Evolutionary conservation across 1,284 basidiomycete species (phyloP).

Genomic region (Pterula multifida): DNA sequence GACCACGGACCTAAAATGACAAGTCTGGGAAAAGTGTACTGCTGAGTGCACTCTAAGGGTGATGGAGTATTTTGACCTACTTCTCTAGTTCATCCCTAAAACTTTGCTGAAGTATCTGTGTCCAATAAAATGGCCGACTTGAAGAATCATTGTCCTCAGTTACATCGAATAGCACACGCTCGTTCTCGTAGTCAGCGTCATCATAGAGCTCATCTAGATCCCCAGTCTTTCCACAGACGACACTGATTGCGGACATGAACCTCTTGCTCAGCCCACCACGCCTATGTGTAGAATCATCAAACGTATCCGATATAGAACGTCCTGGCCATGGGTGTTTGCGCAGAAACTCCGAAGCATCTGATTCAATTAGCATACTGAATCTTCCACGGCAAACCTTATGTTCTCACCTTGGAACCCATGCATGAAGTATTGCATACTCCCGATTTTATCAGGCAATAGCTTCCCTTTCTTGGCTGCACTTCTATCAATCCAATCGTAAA

Average conservation of each 20-base stretch:
- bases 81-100: slow-evolving; percentile 86
- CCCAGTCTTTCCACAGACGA: slow-evolving; percentile 73
- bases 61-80: slow-evolving; percentile 23
- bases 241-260: slow-evolving; percentile 51
- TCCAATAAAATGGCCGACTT: slow-evolving; percentile 68
- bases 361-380: not conserved
- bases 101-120: slow-evolving; percentile 57
- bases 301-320: slow-evolving; percentile 70
- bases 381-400: not conserved
- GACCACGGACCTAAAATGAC: slow-evolving; percentile 57
- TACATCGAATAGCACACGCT: slow-evolving; percentile 49
- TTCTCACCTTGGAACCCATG: slow-evolving; percentile 65
- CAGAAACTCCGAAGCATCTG: slow-evolving; percentile 82
- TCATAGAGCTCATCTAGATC: slow-evolving; percentile 57
- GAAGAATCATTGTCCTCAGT: slow-evolving; percentile 40
- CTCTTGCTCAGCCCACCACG: slow-evolving; percentile 53
- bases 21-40: slow-evolving; percentile 33
- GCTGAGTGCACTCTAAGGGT: slow-evolving; percentile 9
- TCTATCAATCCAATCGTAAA: slow-evolving; percentile 81
- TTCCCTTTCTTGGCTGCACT: slow-evolving; percentile 72
- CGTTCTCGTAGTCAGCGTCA: slow-evolving; percentile 57
- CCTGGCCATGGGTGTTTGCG: slow-evolving; percentile 83
- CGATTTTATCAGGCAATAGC: slow-evolving; percentile 73
- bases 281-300: slow-evolving; percentile 70
- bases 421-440: slow-evolving; percentile 84